Evolutionary conservation across 345 rosid species (phyloP), one percentile per base, ranked within the genome.

Genomic region (Carallia brachiata): DNA sequence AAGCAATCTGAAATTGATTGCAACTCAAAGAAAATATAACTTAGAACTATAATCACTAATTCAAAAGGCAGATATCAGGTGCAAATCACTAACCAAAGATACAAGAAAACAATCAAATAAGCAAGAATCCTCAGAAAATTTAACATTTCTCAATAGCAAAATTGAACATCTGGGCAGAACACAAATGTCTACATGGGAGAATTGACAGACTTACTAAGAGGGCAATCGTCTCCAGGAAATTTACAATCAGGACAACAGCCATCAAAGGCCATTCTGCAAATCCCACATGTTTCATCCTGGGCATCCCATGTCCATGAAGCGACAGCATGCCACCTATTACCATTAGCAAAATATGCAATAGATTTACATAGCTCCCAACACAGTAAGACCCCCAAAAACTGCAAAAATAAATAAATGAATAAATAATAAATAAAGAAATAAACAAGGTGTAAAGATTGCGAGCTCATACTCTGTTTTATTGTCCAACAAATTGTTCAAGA

Each of bases 301-400:
- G 97, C 96, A 86, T 86, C 97, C 99, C 97, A 95, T 16, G 92
- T 90, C 97, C 97, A 92, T 61, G 97, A 88, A 71, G 90, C 97
- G 69, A 92, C 96, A 70, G 91, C 97, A 77, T 95, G 97, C 93
- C 97, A 95, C 82, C 99, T 91, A 12, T 4, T 12, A 53, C 10
- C 5, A 57, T 30, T 59, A 18, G 62, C 53, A 61, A 32, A 34
- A 23, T 67, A 36, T 23, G 39, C 7, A 64, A 66, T 31, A 67
- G 15, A 23, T 23, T 23, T 52, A 18, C 3, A 7, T 10, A 17
- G 28, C 9, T 18, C 69, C 16, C 13, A 12, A n/a, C 55, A 62
- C 18, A 23, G 34, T 27, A 34, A 19, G 7, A 47, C 54, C 19
- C 44, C 16, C 13, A 2, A 2, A 47, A 40, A 30, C 40, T 3